Percentiles rank a stretch among this genome's conserved stretches.
phyloP scores from a whole-genome alignment of 1,284 basidiomycete genomes.

The Cystobasidiaceae sp. region DNA sequence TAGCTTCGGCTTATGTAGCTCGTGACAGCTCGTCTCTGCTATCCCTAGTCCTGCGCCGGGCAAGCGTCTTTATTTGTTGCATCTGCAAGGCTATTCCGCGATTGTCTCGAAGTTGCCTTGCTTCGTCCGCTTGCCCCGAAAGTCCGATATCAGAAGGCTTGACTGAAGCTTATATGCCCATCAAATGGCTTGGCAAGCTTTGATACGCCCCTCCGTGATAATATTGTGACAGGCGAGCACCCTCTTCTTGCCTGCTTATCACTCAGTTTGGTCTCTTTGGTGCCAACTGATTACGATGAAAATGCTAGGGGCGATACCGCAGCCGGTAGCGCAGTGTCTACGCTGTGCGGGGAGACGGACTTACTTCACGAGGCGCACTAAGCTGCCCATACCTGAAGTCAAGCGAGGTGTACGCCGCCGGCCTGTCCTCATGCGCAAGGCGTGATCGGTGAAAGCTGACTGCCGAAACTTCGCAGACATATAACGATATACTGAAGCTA shows the following conservation, averaged over 20 bases:
- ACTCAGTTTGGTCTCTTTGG: too few species aligned
- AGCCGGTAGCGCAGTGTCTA: background rate
- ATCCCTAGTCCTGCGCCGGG: too few species aligned
- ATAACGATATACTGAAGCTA: conserved; percentile 20
- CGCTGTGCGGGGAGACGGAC: background rate
- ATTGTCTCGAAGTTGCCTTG: too few species aligned
- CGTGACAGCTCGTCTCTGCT: background rate
- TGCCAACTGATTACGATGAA: too few species aligned
- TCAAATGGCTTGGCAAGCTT: too few species aligned
- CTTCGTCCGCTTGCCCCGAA: too few species aligned
- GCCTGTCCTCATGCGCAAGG: background rate
- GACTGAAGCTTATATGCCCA: too few species aligned
- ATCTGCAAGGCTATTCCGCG: background rate
- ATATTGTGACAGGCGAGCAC: too few species aligned
- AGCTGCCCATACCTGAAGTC: conserved; percentile 10
- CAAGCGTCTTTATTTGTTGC: too few species aligned
- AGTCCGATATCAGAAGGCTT: too few species aligned
- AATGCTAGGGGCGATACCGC: background rate
- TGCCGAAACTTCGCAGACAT: conserved; percentile 7
- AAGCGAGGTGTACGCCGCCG: background rate
- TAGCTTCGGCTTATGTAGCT: background rate
- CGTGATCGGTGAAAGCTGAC: background rate
- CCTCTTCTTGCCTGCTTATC: too few species aligned
- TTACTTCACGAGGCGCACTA: conserved; percentile 19
- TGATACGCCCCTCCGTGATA: too few species aligned